Evolutionary conservation across 352 stramenopile genomes (phyloP), one percentile per base, ranked within the genome.

Genomic region (Pythium myriotylum): DNA sequence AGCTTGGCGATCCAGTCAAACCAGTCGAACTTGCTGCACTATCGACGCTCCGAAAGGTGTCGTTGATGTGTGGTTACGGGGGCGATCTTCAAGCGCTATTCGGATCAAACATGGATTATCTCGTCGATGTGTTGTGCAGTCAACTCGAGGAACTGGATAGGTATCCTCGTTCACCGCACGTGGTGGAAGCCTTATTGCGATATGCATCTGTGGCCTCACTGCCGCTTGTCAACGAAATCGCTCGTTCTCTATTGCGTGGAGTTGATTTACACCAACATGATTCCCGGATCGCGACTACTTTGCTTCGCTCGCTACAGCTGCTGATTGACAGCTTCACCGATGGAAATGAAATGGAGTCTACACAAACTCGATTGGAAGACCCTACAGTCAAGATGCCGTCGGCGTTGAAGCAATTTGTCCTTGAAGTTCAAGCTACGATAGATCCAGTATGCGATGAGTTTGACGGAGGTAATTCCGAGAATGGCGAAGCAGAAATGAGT

Each of bases 71-170:
- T 19, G 77, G 70, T 16, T 84, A 89, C 26, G 58, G 58, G 8
- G 50, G 42, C 8, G 55, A 66, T 39, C 59, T 92, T 37, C 80
- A 90, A 42, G 68, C 65, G 19, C 72, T 94, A 40, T 88, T 94
- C 22, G 75, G 89, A 48, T 64, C 65, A 51, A 95, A 94, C 49
- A 94, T 94, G 83, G 87, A 95, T 65, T 95, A 95, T 59, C 92
- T 95, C 56, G 81, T 94, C 19, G 87, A 95, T 65, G 72, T 85
- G 1, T 65, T 95, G 48, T 90, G 80, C 45, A 69, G 72, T 32
- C 83, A 85, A 13, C 77, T 95, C 14, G 73, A 86, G 35, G 77
- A 91, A 43, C 54, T 95, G 46, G 81, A 92, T 24, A 29, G 45
- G 35, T 93, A 88, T 26, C 85, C 85, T 26, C 73, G 83, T 57